These are phyloP conservation scores for Raphanus sativus DNA, from an alignment of 345 rosid genomes.

Conservation along the genomic window DNA sequence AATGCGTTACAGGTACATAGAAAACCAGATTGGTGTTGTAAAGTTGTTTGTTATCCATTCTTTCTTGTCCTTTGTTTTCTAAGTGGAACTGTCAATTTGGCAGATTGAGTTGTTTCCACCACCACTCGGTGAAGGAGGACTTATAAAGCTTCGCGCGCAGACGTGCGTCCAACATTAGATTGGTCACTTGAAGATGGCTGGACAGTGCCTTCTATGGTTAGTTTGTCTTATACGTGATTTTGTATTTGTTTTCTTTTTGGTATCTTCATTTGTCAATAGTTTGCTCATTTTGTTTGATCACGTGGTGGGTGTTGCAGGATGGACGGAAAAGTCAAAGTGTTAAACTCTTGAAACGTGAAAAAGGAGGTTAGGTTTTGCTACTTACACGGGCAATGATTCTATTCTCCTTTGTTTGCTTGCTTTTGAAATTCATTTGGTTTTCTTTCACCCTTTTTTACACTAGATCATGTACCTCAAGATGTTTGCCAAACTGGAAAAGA, in stretches of 20 bases:
- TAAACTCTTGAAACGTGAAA: slow-evolving; percentile 13
- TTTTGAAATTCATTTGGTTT: background rate
- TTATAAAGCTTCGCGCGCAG: background rate
- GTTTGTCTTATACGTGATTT: background rate
- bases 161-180: slow-evolving; percentile 28
- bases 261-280: background rate
- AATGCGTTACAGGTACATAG: slow-evolving; percentile 6
- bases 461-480: background rate
- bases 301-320: slow-evolving; percentile 10
- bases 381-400: background rate
- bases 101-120: slow-evolving; percentile 28
- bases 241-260: background rate
- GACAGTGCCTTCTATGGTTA: slow-evolving; percentile 28
- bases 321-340: slow-evolving; percentile 16
- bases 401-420: background rate
- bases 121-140: slow-evolving; percentile 23
- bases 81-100: background rate
- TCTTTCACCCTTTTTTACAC: background rate
- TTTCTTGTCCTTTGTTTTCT: background rate
- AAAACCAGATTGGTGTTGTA: background rate
- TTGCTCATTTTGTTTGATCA: background rate
- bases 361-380: slow-evolving; percentile 18
- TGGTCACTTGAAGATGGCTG: slow-evolving; percentile 30
- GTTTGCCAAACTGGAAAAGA: background rate
- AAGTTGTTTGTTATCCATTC: background rate